phyloP scores from a whole-genome alignment of 495 filamentous ascomycete genomes.

The Beverwykella pulmonaria region DNA sequence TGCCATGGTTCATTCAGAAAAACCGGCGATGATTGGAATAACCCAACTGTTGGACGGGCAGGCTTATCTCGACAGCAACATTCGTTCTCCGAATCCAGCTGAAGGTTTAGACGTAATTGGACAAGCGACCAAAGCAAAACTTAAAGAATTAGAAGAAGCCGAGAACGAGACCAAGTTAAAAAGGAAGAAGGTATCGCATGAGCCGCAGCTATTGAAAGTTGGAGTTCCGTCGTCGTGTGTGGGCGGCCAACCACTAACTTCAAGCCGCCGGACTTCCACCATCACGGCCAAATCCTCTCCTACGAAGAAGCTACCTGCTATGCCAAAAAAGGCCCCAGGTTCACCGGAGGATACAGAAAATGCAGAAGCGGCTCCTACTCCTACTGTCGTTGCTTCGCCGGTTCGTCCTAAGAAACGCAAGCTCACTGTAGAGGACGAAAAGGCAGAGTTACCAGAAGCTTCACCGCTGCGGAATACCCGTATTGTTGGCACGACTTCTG shows the following conservation, averaged over 20 bases:
- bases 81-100: conserved; percentile 52
- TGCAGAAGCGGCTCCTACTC: neutral
- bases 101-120: conserved; percentile 57
- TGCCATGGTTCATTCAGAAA: conserved; percentile 57
- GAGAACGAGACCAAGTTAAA: conserved; percentile 16
- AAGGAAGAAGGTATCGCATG: conserved; percentile 17
- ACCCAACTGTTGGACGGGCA: conserved; percentile 63
- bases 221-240: conserved; percentile 43
- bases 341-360: neutral
- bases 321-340: neutral
- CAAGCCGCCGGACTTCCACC: neutral
- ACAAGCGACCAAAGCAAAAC: conserved; percentile 27
- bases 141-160: conserved; percentile 13
- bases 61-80: conserved; percentile 58
- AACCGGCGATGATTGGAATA: conserved; percentile 52
- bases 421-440: conserved; percentile 27
- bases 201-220: conserved; percentile 31
- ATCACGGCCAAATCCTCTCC: conserved; percentile 5
- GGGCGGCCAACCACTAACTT: conserved; percentile 19
- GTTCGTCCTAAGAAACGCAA: conserved; percentile 28
- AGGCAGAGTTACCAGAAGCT: conserved; percentile 42
- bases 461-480: conserved; percentile 63
- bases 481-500: conserved; percentile 78
- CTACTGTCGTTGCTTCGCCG: neutral
- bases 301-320: conserved; percentile 8